Conservation (phyloP, 2,329 filamentous ascomycete species). For the Paracoccidioides brasiliensis region DNA sequence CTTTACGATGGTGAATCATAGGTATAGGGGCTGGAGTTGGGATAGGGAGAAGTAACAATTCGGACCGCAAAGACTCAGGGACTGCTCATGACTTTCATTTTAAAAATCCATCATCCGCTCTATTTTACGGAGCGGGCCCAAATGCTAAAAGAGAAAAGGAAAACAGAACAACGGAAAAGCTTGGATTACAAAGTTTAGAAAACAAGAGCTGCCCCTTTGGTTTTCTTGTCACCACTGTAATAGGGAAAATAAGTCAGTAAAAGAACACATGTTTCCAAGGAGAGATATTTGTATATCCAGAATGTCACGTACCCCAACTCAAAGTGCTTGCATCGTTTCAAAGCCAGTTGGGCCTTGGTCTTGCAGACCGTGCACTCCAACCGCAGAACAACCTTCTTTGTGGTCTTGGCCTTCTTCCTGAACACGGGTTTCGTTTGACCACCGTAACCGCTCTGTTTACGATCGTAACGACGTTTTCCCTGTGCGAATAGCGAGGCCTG, state of each 20-base stretch:
- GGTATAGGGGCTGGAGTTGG: too few relatives aligned
- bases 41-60: neutral
- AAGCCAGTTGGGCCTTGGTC: slow-evolving; percentile 90
- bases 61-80: neutral
- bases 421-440: slow-evolving; percentile 99
- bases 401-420: slow-evolving; percentile 99
- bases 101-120: slow-evolving; percentile 9
- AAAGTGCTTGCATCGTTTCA: slow-evolving; percentile 99
- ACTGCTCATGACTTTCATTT: slow-evolving; percentile 11
- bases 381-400: slow-evolving; percentile 99
- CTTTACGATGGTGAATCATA: too few relatives aligned
- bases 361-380: slow-evolving; percentile 97
- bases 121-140: slow-evolving; percentile 9
- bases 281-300: neutral
- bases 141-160: slow-evolving; percentile 7
- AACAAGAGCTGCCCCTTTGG: slow-evolving; percentile 98
- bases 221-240: slow-evolving; percentile 99
- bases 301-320: slow-evolving; percentile 73
- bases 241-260: slow-evolving; percentile 12
- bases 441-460: slow-evolving; percentile 99
- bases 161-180: slow-evolving; percentile 6
- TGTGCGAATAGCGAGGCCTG: slow-evolving; percentile 88
- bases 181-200: slow-evolving; percentile 59
- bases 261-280: neutral
- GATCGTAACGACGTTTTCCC: slow-evolving; percentile 99